Evolutionary conservation across 352 stramenopile species (phyloP), one percentile per base, ranked within the genome.

Genomic region (Thraustochytrium striatum): DNA sequence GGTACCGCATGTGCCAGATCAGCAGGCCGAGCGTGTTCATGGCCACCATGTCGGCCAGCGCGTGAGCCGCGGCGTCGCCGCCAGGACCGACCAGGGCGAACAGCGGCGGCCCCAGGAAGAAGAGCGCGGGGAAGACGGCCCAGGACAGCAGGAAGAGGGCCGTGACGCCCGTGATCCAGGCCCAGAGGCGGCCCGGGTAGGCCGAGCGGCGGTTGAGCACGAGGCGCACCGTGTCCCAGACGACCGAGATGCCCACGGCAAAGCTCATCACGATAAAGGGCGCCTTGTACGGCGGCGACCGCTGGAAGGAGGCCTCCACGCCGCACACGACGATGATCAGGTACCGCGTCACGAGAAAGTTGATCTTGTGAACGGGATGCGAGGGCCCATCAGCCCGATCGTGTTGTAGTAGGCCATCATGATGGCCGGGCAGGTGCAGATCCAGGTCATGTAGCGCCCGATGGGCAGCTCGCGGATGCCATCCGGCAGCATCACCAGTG

Each of bases 1-100:
- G 79, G 35, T 70, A 80, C 9, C 70, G 55, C 38, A 80, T 57
- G 58, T 80, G 79, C 70, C 70, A 80, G 28, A 75, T 70, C 5
- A 25, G 33, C 0, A 80, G 79, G 41, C 70, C 58, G 41, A 80
- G 79, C 13, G 79, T 32, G 47, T 80, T 80, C 70, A 79, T 80
- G 38, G 32, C 53, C 11, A 80, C 39, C 7, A 80, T 11, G 41
- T 80, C 70, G 25, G 57, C 70, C 11, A 80, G 79, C 0, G 55
- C 38, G 28, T 80, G 70, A 21, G 33, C 70, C 19, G 79, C 79
- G 19, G 53, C 58, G 33, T 80, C 70, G 28, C 55, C 33, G n/a
- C 79, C 61, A n/a, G 25, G 35, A 44, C 32, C 25, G 16, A 81
- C 79, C 1, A 73, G 30, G 11, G 79, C 57, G 25, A 80, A 38